Evolutionary conservation across 164 flowering plant species (phyloP).

Genomic region (Magnolia changhungtana): DNA sequence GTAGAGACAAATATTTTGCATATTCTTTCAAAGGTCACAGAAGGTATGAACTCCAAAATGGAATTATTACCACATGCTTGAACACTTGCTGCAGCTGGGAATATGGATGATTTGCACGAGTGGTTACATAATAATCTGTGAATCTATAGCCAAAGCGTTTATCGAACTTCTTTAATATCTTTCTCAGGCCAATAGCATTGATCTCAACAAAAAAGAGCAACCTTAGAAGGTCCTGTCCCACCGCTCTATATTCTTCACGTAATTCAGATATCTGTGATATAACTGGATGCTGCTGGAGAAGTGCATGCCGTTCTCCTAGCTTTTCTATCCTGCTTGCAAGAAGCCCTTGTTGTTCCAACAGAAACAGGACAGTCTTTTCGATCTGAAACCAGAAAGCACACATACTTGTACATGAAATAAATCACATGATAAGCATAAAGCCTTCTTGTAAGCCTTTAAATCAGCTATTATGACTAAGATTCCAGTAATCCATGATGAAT

Average conservation of each 20-base stretch:
- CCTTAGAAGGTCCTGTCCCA: conserved; percentile 64
- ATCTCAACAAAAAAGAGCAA: conserved; percentile 70
- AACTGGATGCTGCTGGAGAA: conserved; percentile 31
- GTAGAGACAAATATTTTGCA: not conserved
- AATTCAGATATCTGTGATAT: conserved; percentile 36
- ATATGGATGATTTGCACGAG: conserved; percentile 82
- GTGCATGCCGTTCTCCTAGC: conserved; percentile 46
- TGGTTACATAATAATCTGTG: conserved; percentile 70
- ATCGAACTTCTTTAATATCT: conserved; percentile 81
- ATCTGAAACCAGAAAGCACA: conserved; percentile 38
- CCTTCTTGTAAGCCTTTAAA: not conserved
- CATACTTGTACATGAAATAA: not conserved
- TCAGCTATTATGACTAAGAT: not conserved
- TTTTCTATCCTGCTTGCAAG: conserved; percentile 52
- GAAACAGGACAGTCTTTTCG: conserved; percentile 69
- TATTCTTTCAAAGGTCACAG: not conserved
- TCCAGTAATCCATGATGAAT: not conserved
- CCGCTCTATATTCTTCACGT: conserved; percentile 56
- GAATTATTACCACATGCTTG: conserved; percentile 53
- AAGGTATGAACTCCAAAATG: not conserved
- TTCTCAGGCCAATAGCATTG: conserved; percentile 75
- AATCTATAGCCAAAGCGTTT: conserved; percentile 74
- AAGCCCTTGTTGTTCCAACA: conserved; percentile 76
- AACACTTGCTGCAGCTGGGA: conserved; percentile 73
- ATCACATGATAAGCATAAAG: not conserved